These are phyloP conservation scores for Brettanomyces anomalus DNA, from an alignment of 805 yeast genomes.

Conservation along the genomic window DNA sequence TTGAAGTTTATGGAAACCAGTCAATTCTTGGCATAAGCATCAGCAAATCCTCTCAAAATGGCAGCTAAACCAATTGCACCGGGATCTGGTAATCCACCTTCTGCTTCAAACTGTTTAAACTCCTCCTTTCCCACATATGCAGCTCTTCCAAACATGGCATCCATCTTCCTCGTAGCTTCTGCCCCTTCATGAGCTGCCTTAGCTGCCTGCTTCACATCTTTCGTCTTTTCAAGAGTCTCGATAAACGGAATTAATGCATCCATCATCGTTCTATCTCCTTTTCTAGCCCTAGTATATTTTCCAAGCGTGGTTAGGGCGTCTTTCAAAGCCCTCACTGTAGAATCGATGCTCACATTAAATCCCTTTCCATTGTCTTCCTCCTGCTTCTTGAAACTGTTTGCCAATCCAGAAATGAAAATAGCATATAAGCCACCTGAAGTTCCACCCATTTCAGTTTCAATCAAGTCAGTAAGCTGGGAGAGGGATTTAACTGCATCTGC, in stretches of 20 bases:
- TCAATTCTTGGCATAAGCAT: not conserved
- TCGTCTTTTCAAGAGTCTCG: constrained; percentile 41
- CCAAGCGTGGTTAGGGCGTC: constrained; percentile 64
- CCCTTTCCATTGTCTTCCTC: constrained; percentile 21
- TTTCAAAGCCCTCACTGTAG: constrained; percentile 41
- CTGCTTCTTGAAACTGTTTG: constrained; percentile 39
- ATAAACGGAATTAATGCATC: constrained; percentile 89
- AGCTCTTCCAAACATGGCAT: constrained; percentile 90
- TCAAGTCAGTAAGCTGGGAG: constrained; percentile 68
- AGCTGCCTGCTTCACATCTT: constrained; percentile 52
- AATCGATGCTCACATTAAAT: constrained; percentile 23
- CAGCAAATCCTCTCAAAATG: constrained; percentile 23
- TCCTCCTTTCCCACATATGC: constrained; percentile 70
- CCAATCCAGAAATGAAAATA: constrained; percentile 72
- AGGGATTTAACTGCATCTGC: constrained; percentile 49
- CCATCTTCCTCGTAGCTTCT: constrained; percentile 58
- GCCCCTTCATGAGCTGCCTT: constrained; percentile 70
- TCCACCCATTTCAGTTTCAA: constrained; percentile 91
- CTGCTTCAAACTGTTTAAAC: constrained; percentile 36
- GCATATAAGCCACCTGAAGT: constrained; percentile 93
- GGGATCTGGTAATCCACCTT: constrained; percentile 86
- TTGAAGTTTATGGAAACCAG: no score
- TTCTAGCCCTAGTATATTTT: constrained; percentile 82
- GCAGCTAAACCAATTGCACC: constrained; percentile 81
- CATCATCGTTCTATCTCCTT: constrained; percentile 81